Conservation (phyloP, 176 grass and related monocot genomes). For the Canna indica region DNA sequence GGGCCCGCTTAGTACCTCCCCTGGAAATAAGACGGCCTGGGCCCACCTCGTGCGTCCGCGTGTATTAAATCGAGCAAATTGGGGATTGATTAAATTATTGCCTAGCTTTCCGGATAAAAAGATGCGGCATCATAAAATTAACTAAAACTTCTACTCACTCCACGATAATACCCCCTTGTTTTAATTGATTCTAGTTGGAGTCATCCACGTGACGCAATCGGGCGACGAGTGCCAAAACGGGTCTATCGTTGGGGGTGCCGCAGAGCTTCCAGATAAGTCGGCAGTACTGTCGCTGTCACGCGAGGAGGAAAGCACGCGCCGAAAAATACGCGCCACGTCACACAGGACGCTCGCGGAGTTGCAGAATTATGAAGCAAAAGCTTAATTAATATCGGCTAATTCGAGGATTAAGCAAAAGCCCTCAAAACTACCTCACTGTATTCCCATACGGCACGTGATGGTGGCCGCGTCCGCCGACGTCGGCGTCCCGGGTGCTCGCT, state of each 20-base stretch:
- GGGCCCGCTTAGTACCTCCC: not conserved
- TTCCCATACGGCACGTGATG: not conserved
- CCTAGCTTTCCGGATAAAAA: not conserved
- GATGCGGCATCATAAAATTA: not conserved
- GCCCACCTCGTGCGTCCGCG: not conserved
- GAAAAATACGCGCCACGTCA: conserved; percentile 9
- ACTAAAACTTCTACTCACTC: not conserved
- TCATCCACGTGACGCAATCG: not conserved
- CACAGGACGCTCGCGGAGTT: not conserved
- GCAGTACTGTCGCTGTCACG: not conserved
- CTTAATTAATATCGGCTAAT: not conserved
- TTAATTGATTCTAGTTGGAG: too few species aligned
- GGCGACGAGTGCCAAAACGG: not conserved
- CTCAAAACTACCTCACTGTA: not conserved
- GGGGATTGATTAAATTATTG: not conserved
- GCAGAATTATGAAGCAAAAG: not conserved
- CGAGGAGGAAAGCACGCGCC: conserved; percentile 10
- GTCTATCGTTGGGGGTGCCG: not conserved
- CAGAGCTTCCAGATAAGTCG: not conserved
- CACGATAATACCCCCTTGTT: not conserved
- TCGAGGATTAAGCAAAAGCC: not conserved
- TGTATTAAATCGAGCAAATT: not conserved
- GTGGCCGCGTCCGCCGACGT: conserved; percentile 1
- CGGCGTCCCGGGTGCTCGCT: not conserved
- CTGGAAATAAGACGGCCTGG: not conserved